Evolutionary conservation across 179 eudicot genomes (phyloP).

Genomic region (Silene vulgaris): DNA sequence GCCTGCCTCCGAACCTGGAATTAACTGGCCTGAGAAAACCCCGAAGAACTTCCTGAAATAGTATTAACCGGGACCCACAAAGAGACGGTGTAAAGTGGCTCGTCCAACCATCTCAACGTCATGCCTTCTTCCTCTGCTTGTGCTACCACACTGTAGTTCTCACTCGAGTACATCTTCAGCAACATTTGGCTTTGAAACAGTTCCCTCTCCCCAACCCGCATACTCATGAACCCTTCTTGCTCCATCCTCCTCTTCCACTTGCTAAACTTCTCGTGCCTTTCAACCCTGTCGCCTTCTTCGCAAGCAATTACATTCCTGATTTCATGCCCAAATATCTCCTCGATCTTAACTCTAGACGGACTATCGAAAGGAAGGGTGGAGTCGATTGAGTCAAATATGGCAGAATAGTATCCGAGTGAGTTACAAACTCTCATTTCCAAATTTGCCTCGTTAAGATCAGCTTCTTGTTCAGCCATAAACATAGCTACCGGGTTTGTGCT

Average conservation of each 20-base stretch:
- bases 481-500: constrained; percentile 59
- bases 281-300: constrained; percentile 76
- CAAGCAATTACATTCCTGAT: constrained; percentile 77
- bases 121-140: constrained; percentile 34
- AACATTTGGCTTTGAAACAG: constrained; percentile 63
- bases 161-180: constrained; percentile 61
- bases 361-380: constrained; percentile 53
- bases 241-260: constrained; percentile 65
- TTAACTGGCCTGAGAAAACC: constrained; percentile 47
- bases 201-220: constrained; percentile 52
- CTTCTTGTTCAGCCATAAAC: constrained; percentile 78
- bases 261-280: constrained; percentile 64
- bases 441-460: constrained; percentile 44
- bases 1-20: not conserved
- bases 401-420: constrained; percentile 65
- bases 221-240: constrained; percentile 54
- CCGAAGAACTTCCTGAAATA: constrained; percentile 51
- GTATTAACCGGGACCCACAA: constrained; percentile 53
- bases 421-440: constrained; percentile 58
- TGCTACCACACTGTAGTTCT: constrained; percentile 46
- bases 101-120: constrained; percentile 75
- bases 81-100: constrained; percentile 75
- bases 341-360: constrained; percentile 54
- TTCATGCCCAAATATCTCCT: constrained; percentile 75
- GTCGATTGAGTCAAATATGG: constrained; percentile 64